Evolutionary conservation across 2,329 filamentous ascomycete genomes (phyloP).

Genomic region (Claviceps fusiformis): DNA sequence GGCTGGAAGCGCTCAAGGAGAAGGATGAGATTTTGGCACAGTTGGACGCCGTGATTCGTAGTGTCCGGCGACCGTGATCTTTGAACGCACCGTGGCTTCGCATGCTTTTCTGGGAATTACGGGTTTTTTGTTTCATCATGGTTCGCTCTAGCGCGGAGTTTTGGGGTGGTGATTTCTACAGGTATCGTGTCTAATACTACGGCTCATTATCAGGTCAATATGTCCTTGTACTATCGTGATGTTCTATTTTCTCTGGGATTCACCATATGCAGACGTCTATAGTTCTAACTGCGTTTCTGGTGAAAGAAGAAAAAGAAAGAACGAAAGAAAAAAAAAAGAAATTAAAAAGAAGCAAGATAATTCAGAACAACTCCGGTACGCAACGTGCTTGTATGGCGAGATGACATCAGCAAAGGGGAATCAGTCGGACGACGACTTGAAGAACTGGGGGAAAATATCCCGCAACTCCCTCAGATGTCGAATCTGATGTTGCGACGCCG

Average conservation of each 20-base stretch:
- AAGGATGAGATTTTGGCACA: slow-evolving; percentile 46
- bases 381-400: not conserved
- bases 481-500: slow-evolving; percentile 63
- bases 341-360: not conserved
- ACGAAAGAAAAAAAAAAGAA: too few relatives aligned
- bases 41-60: slow-evolving; percentile 47
- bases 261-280: too few relatives aligned
- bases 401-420: not conserved
- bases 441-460: slow-evolving; percentile 67
- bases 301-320: too few relatives aligned
- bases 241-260: not conserved
- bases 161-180: not conserved
- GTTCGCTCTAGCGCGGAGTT: slow-evolving; percentile 17
- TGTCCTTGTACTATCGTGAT: not conserved
- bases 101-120: not conserved
- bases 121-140: not conserved
- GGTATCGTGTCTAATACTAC: not conserved
- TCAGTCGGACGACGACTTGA: slow-evolving; percentile 41
- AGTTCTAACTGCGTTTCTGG: too few relatives aligned
- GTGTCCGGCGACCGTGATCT: slow-evolving; percentile 42
- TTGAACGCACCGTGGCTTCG: not conserved
- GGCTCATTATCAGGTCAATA: not conserved
- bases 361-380: too few relatives aligned
- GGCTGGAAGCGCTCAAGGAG: slow-evolving; percentile 50
- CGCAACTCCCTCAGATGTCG: slow-evolving; percentile 62